phyloP scores from a whole-genome alignment of 495 filamentous ascomycete genomes.

The Podospora anserina region DNA sequence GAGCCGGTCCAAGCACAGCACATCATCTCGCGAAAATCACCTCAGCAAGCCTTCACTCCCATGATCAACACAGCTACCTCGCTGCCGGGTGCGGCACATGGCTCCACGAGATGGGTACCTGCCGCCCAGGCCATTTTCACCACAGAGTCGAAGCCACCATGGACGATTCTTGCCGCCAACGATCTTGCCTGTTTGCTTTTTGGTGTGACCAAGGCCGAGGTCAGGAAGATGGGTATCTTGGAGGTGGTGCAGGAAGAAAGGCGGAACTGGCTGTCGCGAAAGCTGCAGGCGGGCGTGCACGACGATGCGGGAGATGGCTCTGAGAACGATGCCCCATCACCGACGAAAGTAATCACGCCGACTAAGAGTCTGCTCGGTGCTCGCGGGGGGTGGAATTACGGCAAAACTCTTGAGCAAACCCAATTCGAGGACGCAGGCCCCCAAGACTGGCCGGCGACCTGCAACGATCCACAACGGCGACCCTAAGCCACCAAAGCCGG shows the following conservation, averaged over 20 bases:
- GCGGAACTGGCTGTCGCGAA: constrained; percentile 84
- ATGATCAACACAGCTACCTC: constrained; percentile 31
- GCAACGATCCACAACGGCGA: constrained; percentile 75
- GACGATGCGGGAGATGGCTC: constrained; percentile 44
- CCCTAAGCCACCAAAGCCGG: constrained; percentile 56
- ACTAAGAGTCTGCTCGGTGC: constrained; percentile 54
- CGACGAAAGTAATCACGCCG: constrained; percentile 47
- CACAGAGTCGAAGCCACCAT: constrained; percentile 80
- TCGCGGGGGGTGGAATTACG: constrained; percentile 70
- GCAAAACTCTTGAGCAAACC: constrained; percentile 85
- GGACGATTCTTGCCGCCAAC: constrained; percentile 96
- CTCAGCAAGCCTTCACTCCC: constrained; percentile 39
- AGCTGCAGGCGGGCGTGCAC: constrained; percentile 57
- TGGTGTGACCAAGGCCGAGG: constrained; percentile 89
- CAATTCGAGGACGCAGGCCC: constrained; percentile 60
- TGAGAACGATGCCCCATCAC: constrained; percentile 39
- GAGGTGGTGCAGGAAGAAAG: constrained; percentile 89
- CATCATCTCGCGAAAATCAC: constrained; percentile 37
- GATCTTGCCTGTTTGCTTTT: constrained; percentile 95
- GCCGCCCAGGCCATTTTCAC: constrained; percentile 96
- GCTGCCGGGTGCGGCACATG: constrained; percentile 57
- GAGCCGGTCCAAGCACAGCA: constrained; percentile 49
- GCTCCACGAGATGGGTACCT: constrained; percentile 81
- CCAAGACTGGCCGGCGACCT: constrained; percentile 51
- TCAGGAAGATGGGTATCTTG: constrained; percentile 89